Evolutionary conservation across 116 monocot species (phyloP), one percentile per base, ranked within the genome.

Genomic region (Trichopus zeylanicus): DNA sequence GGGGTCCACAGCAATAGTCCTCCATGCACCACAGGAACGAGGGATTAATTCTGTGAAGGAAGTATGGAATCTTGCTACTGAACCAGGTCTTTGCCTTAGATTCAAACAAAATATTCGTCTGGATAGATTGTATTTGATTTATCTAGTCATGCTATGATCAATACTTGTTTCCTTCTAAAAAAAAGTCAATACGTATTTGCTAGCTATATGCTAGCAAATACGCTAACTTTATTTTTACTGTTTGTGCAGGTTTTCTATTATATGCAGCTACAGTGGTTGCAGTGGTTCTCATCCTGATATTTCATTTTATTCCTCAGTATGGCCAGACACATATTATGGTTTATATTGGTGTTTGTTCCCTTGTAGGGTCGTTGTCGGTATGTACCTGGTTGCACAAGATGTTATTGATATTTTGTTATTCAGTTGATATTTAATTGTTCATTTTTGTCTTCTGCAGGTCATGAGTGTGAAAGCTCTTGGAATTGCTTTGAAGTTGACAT

Each of bases 21-120:
- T 95, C 25, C 94, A 95, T 81, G 94, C 94, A 11, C 94, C 94
- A 49, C 94, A 95, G 34, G 94, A 95, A 67, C 86, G 89, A 61
- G 67, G 73, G 60, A 95, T 95, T 64, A 83, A 89, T 35, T 95
- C 94, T 26, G 94, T 89, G 33, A 63, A 32, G 1, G 86, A 95
- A 81, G 94, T 95, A 5, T 95, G 94, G 94, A 68, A 81, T 73
- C 70, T 95, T 38, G 94, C 94, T 58, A 95, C 94, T 35, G 94
- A 95, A 81, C 94, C 94, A 83, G 94, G 94, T 95, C 22, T 29
- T 29, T 56, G 2, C 15, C 5, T 19, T n/a, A n/a, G n/a, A n/a
- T n/a, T n/a, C n/a, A n/a, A n/a, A n/a, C n/a, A n/a, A n/a, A n/a
- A n/a, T n/a, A n/a, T n/a, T n/a, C n/a, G n/a, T n/a, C n/a, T n/a